Evolutionary conservation across 257 asterid species (phyloP).

Genomic region (Rubia yunnanensis): DNA sequence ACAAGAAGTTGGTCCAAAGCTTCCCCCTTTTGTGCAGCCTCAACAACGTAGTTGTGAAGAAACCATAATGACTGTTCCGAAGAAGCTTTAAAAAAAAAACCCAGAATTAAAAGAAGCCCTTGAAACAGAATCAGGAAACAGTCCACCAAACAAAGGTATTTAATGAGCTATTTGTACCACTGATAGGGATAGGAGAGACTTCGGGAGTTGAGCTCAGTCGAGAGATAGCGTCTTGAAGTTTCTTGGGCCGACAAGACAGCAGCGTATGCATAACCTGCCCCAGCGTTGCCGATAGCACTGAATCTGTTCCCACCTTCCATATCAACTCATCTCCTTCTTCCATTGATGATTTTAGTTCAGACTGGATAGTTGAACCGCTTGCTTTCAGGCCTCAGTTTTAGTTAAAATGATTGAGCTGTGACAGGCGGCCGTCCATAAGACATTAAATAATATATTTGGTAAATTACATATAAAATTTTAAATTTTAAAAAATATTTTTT

Average conservation of each 20-base stretch:
- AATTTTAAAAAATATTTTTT: too few species aligned
- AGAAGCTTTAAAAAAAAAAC: slow-evolving; percentile 34
- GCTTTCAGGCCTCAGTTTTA: too few species aligned
- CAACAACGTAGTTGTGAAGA: slow-evolving; percentile 65
- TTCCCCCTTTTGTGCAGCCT: slow-evolving; percentile 47
- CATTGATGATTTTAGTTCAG: slow-evolving; percentile 16
- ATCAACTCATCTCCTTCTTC: slow-evolving; percentile 18
- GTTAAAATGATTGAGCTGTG: too few species aligned
- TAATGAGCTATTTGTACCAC: background rate
- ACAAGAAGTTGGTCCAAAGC: slow-evolving; percentile 66
- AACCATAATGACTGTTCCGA: slow-evolving; percentile 84
- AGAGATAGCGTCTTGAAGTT: slow-evolving; percentile 62
- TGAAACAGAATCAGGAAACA: background rate
- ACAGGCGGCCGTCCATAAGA: too few species aligned
- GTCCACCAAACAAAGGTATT: background rate
- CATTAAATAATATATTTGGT: too few species aligned
- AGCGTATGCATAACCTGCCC: slow-evolving; percentile 63
- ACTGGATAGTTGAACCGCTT: background rate
- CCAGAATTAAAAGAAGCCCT: background rate
- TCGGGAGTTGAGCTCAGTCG: slow-evolving; percentile 45
- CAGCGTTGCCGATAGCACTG: slow-evolving; percentile 43
- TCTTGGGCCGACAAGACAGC: slow-evolving; percentile 59
- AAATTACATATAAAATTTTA: too few species aligned
- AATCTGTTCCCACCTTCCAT: slow-evolving; percentile 19
- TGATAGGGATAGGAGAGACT: slow-evolving; percentile 19